Conservation (phyloP, 345 rosid species). For the Eucalyptus victrix region DNA sequence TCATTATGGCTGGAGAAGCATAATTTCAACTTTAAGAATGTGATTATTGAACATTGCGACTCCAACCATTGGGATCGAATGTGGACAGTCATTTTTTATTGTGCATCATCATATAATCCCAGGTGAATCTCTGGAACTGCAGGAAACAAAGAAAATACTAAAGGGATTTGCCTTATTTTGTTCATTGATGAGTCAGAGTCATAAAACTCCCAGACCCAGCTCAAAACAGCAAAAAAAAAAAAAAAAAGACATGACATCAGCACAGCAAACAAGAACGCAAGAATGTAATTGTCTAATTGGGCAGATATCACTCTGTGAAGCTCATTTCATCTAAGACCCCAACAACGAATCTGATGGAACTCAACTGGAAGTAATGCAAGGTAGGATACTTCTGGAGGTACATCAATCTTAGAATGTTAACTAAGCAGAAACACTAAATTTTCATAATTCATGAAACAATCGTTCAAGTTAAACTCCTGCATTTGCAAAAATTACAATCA, state of each 20-base stretch:
- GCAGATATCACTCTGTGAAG: too few relatives aligned
- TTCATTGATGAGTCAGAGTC: background rate
- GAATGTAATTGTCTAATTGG: background rate
- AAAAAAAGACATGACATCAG: background rate
- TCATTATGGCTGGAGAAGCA: background rate
- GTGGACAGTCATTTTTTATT: conserved; percentile 74
- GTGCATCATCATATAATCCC: conserved; percentile 62
- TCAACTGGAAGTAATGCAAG: too few relatives aligned
- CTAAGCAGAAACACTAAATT: too few relatives aligned
- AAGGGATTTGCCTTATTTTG: background rate
- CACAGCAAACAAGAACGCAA: background rate
- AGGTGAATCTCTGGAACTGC: conserved; percentile 94
- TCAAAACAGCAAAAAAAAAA: background rate
- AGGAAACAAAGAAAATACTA: background rate
- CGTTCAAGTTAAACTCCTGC: too few relatives aligned
- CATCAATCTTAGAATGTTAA: too few relatives aligned
- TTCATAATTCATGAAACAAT: too few relatives aligned
- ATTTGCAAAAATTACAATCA: too few relatives aligned
- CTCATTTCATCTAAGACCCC: too few relatives aligned
- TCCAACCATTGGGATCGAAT: conserved; percentile 89
- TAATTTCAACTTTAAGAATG: background rate
- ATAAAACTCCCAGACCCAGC: too few relatives aligned
- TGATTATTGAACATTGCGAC: background rate
- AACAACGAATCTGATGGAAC: too few relatives aligned
- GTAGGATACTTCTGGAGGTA: too few relatives aligned